phyloP scores from a whole-genome alignment of 2,329 filamentous ascomycete genomes.

The Diaporthe citrichinensis region DNA sequence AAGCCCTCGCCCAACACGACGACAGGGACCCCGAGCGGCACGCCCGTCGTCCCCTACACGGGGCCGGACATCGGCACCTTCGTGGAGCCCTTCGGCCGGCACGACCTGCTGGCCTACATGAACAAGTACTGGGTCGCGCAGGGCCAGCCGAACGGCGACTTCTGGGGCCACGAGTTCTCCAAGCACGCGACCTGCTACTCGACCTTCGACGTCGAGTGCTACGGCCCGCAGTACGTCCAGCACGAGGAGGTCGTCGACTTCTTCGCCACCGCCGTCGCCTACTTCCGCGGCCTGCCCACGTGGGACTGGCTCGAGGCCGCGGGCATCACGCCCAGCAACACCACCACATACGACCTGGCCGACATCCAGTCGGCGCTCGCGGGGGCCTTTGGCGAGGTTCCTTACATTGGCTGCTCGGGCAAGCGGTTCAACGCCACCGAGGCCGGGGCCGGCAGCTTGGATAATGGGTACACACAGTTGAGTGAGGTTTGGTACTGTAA shows the following conservation, averaged over 20 bases:
- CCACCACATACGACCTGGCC: constrained; percentile 67
- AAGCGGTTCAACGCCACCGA: constrained; percentile 72
- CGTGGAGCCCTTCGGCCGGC: constrained; percentile 69
- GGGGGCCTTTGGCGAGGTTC: constrained; percentile 65
- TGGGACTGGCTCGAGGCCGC: constrained; percentile 70
- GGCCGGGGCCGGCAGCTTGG: constrained; percentile 66
- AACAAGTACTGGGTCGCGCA: constrained; percentile 75
- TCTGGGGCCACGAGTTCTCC: constrained; percentile 78
- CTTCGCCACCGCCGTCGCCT: constrained; percentile 72
- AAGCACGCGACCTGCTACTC: constrained; percentile 79
- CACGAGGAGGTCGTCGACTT: constrained; percentile 75
- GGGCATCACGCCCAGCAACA: constrained; percentile 71
- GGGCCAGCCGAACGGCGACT: constrained; percentile 66
- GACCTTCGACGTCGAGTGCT: constrained; percentile 76
- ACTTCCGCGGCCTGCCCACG: constrained; percentile 71
- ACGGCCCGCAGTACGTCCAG: constrained; percentile 68
- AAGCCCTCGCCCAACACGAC: constrained; percentile 74
- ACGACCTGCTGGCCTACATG: constrained; percentile 76
- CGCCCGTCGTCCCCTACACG: constrained; percentile 69
- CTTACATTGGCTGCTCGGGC: constrained; percentile 74
- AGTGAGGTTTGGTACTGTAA: constrained; percentile 75
- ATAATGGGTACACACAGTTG: constrained; percentile 70
- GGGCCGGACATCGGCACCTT: constrained; percentile 72
- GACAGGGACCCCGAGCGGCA: constrained; percentile 66
- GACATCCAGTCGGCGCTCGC: constrained; percentile 66